These are phyloP conservation scores for Leccinellum luteum DNA, from an alignment of 768 basidiomycete species.

Conservation along the genomic window DNA sequence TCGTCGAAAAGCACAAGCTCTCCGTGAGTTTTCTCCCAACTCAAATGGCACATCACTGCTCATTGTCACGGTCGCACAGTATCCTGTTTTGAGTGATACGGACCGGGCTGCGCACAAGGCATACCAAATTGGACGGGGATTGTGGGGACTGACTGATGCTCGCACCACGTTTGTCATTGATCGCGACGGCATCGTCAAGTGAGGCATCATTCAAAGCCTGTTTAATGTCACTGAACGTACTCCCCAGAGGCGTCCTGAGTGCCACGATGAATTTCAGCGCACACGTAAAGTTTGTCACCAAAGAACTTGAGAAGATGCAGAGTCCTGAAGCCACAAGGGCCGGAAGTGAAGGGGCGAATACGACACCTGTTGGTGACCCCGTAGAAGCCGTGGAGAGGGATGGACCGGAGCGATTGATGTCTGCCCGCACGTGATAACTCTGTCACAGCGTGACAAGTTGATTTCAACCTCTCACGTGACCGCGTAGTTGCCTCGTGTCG, in stretches of 20 bases:
- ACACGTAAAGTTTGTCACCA: constrained; percentile 69
- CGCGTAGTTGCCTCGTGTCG: constrained; percentile 36
- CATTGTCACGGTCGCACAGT: constrained; percentile 45
- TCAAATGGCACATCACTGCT: neutral
- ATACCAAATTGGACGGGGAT: constrained; percentile 62
- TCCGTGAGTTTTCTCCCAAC: constrained; percentile 43
- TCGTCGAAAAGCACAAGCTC: constrained; percentile 68
- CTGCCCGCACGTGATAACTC: neutral
- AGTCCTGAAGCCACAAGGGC: neutral
- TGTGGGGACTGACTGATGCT: constrained; percentile 63
- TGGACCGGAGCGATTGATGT: constrained; percentile 20
- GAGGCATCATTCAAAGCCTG: constrained; percentile 14
- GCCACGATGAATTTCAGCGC: constrained; percentile 60
- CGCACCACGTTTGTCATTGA: constrained; percentile 80
- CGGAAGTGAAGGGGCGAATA: neutral
- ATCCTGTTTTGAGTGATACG: constrained; percentile 74
- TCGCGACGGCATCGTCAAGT: constrained; percentile 64
- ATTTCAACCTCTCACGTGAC: constrained; percentile 32
- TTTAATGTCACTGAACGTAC: neutral
- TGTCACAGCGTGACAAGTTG: neutral
- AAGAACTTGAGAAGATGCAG: constrained; percentile 56
- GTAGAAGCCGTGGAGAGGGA: constrained; percentile 9
- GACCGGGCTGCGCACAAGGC: constrained; percentile 59
- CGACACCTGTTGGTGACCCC: constrained; percentile 4
- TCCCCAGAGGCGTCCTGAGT: constrained; percentile 53